These are phyloP conservation scores for Tympanopsis confertula DNA, from an alignment of 2,329 filamentous ascomycete species.

Conservation along the genomic window DNA sequence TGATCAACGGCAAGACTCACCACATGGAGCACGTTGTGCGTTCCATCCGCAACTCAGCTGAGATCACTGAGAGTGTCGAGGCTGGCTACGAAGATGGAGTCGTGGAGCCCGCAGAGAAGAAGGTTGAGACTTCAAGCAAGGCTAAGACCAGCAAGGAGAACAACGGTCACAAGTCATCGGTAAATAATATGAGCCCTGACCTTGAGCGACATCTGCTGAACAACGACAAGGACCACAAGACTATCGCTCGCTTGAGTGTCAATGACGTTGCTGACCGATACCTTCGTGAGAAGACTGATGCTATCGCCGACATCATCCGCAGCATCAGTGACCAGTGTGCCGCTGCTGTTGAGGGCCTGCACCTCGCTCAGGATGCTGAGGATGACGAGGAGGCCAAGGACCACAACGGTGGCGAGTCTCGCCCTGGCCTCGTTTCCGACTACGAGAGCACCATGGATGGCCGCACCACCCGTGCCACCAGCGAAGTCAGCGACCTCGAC, in stretches of 20 bases:
- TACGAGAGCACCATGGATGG: conserved; percentile 49
- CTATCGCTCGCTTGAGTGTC: conserved; percentile 57
- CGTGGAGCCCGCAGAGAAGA: conserved; percentile 4
- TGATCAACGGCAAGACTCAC: conserved; percentile 92
- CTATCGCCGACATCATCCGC: conserved; percentile 96
- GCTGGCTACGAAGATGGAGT: conserved; percentile 58
- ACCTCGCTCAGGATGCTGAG: conserved; percentile 83
- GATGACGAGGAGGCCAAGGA: conserved; percentile 24
- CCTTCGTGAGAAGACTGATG: conserved; percentile 96
- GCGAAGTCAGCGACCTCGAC: conserved; percentile 45
- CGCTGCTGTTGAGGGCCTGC: conserved; percentile 88
- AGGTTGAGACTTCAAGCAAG: not conserved
- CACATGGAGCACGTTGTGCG: conserved; percentile 99
- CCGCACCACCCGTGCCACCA: conserved; percentile 35
- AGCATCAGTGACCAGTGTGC: conserved; percentile 98
- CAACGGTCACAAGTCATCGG: too few species aligned
- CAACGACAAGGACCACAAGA: conserved; percentile 33
- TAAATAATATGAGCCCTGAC: not conserved
- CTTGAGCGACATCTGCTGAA: conserved; percentile 20
- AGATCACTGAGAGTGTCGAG: conserved; percentile 64
- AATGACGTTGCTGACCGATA: conserved; percentile 91
- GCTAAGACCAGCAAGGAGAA: too few species aligned
- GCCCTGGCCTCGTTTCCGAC: conserved; percentile 46
- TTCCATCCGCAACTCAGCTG: conserved; percentile 69
- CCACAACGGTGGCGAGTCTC: conserved; percentile 25